phyloP scores from a whole-genome alignment of 2,329 filamentous ascomycete genomes.

The Xylariaceae sp. region DNA sequence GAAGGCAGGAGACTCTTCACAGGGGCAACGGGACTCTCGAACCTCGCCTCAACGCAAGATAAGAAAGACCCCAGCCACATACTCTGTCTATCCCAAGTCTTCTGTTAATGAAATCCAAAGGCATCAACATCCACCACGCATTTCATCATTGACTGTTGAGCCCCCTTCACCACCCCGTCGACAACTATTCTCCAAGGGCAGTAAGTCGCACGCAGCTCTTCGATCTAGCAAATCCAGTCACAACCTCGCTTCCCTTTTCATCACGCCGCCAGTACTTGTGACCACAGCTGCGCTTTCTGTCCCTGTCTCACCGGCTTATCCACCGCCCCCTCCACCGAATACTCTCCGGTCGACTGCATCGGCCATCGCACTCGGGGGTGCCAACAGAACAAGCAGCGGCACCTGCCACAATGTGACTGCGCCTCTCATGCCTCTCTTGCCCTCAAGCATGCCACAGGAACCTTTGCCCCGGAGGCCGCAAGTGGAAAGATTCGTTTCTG shows the following conservation, averaged over 20 bases:
- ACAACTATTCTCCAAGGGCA: constrained; percentile 23
- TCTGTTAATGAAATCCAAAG: constrained; percentile 11
- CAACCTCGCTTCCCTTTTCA: constrained; percentile 14
- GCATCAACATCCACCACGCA: constrained; percentile 34
- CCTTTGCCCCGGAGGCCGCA: constrained; percentile 23
- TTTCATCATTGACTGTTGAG: constrained; percentile 27
- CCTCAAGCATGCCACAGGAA: constrained; percentile 20
- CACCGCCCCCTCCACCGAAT: constrained; percentile 20
- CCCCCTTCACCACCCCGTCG: constrained; percentile 24
- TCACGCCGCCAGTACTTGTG: constrained; percentile 6
- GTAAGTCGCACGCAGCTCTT: constrained; percentile 24
- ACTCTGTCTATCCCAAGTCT: constrained; percentile 44
- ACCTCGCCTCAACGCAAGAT: constrained; percentile 16
- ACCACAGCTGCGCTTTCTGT: constrained; percentile 15
- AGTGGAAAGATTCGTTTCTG: constrained; percentile 36
- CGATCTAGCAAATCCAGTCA: constrained; percentile 19
- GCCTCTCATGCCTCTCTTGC: constrained; percentile 20
- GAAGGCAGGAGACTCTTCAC: constrained; percentile 29
- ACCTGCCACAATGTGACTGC: constrained; percentile 16
- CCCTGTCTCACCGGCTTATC: constrained; percentile 27
- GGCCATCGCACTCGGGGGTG: constrained; percentile 25
- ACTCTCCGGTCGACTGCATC: constrained; percentile 24
- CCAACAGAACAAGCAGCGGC: constrained; percentile 1
- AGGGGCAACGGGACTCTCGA: constrained; percentile 10
- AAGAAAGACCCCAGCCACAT: constrained; percentile 26